Base-by-base conservation (phyloP, 108 stramenopile genomes). In the Cyclotella kingstonii region DNA sequence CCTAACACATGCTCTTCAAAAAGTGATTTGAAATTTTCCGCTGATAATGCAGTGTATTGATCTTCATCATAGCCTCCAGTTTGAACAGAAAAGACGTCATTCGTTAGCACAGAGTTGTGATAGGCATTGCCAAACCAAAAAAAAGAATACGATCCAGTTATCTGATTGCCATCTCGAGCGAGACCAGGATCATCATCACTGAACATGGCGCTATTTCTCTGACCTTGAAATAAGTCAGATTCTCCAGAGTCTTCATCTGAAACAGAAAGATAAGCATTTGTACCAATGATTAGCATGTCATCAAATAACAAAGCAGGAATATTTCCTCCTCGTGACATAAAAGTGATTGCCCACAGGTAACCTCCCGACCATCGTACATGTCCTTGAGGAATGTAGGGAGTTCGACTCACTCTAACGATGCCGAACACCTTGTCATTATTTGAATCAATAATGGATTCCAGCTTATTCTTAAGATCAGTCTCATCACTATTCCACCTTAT, bases 281-380 rank as follows among this genome's bases (percentile, higher is more conserved):
- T 44, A 4, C 72, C 75, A 14, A 68, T 59, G n/a, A 81, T 33
- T 15, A 21, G 40, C 4, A 70, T 47, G 17, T 44, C 52, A 36
- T 63, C 62, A 34, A 54, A 59, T 18, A 46, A 51, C 79, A 89
- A 50, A n/a, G 79, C 60, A 18, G 84, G 84, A 22, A 92, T 72
- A 47, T 94, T 84, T 29, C 90, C 90, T 18, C 59, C 55, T 1
- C 82, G 66, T 31, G 72, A 80, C 0, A 52, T 25, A 52, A 87
- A 95, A 4, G 84, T 86, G 21, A 95, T 55, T 11, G 84, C 86
- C 89, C 89, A 95, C 9, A 54, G 54, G 60, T 90, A 95, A 25
- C 88, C 85, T 9, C 93, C 93, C 6, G 79, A 79, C 90, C 90
- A 95, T 23, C 89, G 41, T 5, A 36, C 31, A 38, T 81, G 63